Evolutionary conservation across 768 basidiomycete species (phyloP).

Genomic region (Arthromyces matolae): DNA sequence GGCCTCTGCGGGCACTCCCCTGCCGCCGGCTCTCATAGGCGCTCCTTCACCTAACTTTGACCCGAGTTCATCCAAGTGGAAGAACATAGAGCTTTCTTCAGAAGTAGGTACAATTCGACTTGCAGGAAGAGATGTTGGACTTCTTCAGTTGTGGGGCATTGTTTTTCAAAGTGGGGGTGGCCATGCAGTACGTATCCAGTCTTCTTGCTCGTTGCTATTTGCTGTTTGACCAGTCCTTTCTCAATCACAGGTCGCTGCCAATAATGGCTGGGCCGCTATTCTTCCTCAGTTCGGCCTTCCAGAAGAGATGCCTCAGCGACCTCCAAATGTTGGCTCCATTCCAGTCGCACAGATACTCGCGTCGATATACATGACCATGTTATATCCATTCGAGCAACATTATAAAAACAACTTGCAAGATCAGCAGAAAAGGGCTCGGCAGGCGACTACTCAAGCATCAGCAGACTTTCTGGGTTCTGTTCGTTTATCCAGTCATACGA

Average conservation of each 20-base stretch:
- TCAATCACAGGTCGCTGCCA: slow-evolving; percentile 39
- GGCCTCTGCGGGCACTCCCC: slow-evolving; percentile 52
- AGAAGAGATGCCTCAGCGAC: slow-evolving; percentile 42
- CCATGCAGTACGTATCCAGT: slow-evolving; percentile 48
- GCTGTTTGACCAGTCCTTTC: slow-evolving; percentile 14
- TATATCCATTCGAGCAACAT: slow-evolving; percentile 69
- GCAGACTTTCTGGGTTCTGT: slow-evolving; percentile 6
- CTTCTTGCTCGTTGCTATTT: slow-evolving; percentile 8
- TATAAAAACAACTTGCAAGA: slow-evolving; percentile 62
- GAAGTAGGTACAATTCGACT: slow-evolving; percentile 65
- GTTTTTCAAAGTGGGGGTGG: slow-evolving; percentile 62
- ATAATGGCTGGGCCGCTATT: slow-evolving; percentile 55
- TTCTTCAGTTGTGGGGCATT: slow-evolving; percentile 69
- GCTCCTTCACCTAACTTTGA: slow-evolving; percentile 58
- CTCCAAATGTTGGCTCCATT: slow-evolving; percentile 44
- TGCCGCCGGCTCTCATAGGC: slow-evolving; percentile 74
- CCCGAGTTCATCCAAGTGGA: slow-evolving; percentile 59
- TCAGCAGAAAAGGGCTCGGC: slow-evolving; percentile 52
- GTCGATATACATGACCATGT: slow-evolving; percentile 57
- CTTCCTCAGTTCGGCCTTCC: slow-evolving; percentile 58
- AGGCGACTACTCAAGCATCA: slow-evolving; percentile 27
- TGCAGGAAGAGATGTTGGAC: slow-evolving; percentile 70
- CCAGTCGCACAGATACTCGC: slow-evolving; percentile 50
- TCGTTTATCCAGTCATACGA: slow-evolving; percentile 9
- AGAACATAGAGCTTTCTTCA: slow-evolving; percentile 55